A percentile compares a stretch with the other conserved stretches of the same genome.
These are phyloP conservation scores for Cichorium intybus DNA, from an alignment of 140 eudicot species.

Conservation along the genomic window DNA sequence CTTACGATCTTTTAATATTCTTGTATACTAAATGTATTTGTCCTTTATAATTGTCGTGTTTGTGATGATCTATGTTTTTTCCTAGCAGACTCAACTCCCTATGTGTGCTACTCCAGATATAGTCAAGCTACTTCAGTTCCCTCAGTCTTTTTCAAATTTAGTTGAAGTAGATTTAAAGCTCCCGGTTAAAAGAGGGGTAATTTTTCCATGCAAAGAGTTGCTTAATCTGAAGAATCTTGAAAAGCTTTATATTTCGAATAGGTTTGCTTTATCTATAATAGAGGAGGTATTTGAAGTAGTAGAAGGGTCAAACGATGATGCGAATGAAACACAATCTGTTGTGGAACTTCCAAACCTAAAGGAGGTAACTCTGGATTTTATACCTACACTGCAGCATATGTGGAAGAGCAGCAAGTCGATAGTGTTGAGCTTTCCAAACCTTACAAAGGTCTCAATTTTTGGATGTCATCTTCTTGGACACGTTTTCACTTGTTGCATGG, in stretches of 20 bases:
- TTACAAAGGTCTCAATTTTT: background rate
- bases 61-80: too few relatives aligned
- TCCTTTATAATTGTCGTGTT: too few relatives aligned
- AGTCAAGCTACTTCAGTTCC: too few relatives aligned
- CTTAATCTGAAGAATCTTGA: background rate
- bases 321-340: background rate
- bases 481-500: background rate
- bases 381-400: background rate
- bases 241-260: background rate
- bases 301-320: background rate
- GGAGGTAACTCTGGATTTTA: background rate
- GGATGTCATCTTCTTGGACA: background rate
- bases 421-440: background rate
- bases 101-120: too few relatives aligned
- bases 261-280: background rate
- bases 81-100: too few relatives aligned
- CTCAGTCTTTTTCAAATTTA: too few relatives aligned
- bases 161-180: too few relatives aligned
- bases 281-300: background rate
- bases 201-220: background rate
- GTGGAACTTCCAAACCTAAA: background rate
- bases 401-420: background rate
- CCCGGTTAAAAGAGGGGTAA: too few relatives aligned
- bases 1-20: too few relatives aligned
- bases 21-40: too few relatives aligned